These are phyloP conservation scores for Sordaria brevicollis DNA, from an alignment of 495 filamentous ascomycete species.

Conservation along the genomic window DNA sequence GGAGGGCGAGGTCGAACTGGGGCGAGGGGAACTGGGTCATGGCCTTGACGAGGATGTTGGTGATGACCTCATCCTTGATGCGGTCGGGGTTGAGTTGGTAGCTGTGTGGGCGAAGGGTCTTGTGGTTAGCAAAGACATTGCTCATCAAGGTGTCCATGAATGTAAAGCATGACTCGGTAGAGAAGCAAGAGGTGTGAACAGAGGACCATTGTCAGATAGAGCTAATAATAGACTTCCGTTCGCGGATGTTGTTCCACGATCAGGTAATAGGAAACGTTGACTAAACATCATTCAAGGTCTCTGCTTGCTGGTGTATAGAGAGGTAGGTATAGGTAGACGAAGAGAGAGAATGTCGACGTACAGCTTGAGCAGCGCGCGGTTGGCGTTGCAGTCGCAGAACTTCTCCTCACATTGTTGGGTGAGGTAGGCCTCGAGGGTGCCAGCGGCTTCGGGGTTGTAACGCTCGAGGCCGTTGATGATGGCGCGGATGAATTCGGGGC, in stretches of 20 bases:
- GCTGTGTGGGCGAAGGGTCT: constrained; percentile 35
- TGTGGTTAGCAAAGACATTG: constrained; percentile 4
- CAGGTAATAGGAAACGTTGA: constrained; percentile 99
- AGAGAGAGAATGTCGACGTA: constrained; percentile 43
- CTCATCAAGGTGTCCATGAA: background rate
- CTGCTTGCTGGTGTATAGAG: background rate
- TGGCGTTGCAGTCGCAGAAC: constrained; percentile 92
- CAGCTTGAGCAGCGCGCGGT: constrained; percentile 94
- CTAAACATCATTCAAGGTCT: constrained; percentile 54
- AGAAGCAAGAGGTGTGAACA: constrained; percentile 2
- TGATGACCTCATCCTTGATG: constrained; percentile 88
- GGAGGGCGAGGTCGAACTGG: constrained; percentile 86
- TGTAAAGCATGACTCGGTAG: background rate
- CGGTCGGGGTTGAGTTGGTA: constrained; percentile 99
- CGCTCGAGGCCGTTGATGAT: constrained; percentile 94
- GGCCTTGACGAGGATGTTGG: constrained; percentile 97
- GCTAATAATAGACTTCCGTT: constrained; percentile 48
- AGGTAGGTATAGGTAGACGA: constrained; percentile 1
- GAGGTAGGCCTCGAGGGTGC: constrained; percentile 90
- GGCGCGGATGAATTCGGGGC: constrained; percentile 80
- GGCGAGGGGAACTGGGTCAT: constrained; percentile 95
- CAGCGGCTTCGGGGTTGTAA: constrained; percentile 96
- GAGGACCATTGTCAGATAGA: constrained; percentile 48
- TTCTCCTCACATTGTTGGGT: constrained; percentile 87
- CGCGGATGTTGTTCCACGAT: constrained; percentile 41